These are phyloP conservation scores for Ophiosphaerella herpotricha DNA, from an alignment of 2,329 filamentous ascomycete species.

Conservation along the genomic window DNA sequence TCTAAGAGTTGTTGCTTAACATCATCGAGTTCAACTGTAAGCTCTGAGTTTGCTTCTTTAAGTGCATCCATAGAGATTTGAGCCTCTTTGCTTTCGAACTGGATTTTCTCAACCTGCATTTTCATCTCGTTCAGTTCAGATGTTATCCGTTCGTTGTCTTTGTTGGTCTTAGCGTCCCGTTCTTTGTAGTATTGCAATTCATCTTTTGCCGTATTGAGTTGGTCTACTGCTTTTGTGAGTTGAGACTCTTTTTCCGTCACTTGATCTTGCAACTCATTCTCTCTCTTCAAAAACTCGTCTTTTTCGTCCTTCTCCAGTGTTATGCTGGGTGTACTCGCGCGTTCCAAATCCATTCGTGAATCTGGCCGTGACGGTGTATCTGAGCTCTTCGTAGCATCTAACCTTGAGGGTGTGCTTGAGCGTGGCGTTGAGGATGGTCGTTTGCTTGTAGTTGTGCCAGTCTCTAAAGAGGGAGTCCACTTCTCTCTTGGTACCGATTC, in stretches of 20 bases:
- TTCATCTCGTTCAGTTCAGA: constrained; percentile 89
- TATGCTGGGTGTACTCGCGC: constrained; percentile 83
- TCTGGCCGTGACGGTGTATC: constrained; percentile 59
- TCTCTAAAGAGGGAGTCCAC: constrained; percentile 73
- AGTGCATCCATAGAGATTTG: constrained; percentile 97
- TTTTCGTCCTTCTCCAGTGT: constrained; percentile 94
- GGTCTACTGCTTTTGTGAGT: constrained; percentile 78
- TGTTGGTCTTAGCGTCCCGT: constrained; percentile 78
- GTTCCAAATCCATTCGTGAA: constrained; percentile 71
- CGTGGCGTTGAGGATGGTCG: constrained; percentile 57
- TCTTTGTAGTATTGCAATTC: constrained; percentile 86
- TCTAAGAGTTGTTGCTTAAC: constrained; percentile 95
- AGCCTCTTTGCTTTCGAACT: constrained; percentile 95
- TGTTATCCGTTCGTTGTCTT: constrained; percentile 86
- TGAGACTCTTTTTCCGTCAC: constrained; percentile 89
- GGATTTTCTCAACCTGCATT: constrained; percentile 95
- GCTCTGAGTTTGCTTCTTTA: constrained; percentile 92
- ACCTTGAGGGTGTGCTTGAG: constrained; percentile 64
- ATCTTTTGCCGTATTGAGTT: constrained; percentile 79
- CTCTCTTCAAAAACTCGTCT: constrained; percentile 90
- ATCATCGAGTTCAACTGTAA: constrained; percentile 90
- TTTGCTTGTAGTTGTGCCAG: constrained; percentile 56
- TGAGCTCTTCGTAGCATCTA: constrained; percentile 53
- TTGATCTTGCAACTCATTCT: constrained; percentile 97
- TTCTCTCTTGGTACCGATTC: constrained; percentile 86